Evolutionary conservation across 2,329 filamentous ascomycete genomes (phyloP), one percentile per base, ranked within the genome.

Genomic region (Pseudogymnoascus sp.): DNA sequence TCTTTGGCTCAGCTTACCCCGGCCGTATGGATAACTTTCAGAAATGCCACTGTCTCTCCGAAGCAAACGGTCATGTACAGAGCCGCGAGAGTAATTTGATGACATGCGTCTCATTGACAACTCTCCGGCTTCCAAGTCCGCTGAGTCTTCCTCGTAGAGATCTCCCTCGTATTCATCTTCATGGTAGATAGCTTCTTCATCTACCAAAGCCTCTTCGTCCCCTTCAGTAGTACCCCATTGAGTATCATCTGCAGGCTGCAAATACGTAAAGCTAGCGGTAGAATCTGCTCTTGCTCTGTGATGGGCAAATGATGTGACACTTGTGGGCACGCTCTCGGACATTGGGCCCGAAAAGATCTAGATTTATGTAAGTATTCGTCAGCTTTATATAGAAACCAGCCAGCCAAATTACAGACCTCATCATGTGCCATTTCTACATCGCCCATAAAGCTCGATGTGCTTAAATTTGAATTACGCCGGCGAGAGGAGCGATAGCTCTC

Each of bases 341-440:
- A 97, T 87, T 5, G 93, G 94, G 5, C 94, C 94, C 25, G 93
- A 88, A 76, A 93, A 99, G 58, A 96, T 83, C 82, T 85, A 64
- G 45, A 58, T 60, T 10, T 61, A 37, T 58, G 64, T 70, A 66
- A 69, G 66, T 59, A 66, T 64, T n/a, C 25, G 31, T 12, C 10
- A 35, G 5, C 42, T 36, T 31, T 48, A 59, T 64, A 40, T 35
- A 25, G 63, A 48, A 21, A 21, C 21, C 21, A 21, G 29, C 29
- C 9, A 7, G 29, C 21, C 9, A 58, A 58, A 60, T 59, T 58
- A 37, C 25, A 40, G 59, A 94, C 90, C 83, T 97, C 93, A 73
- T 96, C 90, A 60, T 95, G 91, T 18, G 94, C 93, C 94, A 99
- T 97, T 74, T 97, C 93, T n/a, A 97, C 92, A 74, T 96, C 91